phyloP scores from a whole-genome alignment of 2,329 filamentous ascomycete species.

The Lasiodiplodia gonubiensis region DNA sequence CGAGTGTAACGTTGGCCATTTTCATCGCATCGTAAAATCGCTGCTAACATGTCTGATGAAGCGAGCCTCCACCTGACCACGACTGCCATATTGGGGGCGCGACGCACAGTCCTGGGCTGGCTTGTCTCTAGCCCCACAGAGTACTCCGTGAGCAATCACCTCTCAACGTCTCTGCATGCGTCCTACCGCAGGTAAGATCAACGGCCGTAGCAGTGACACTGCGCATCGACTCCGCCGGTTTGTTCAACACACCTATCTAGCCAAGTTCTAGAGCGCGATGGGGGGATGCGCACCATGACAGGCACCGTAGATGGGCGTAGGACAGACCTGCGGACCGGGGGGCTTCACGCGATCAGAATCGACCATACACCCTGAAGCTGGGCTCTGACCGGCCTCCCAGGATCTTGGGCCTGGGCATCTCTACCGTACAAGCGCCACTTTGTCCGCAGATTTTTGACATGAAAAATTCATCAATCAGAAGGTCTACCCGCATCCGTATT shows the following conservation, averaged over 20 bases:
- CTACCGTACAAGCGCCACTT: conserved; percentile 13
- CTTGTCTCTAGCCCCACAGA: conserved; percentile 16
- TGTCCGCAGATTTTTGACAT: conserved; percentile 19
- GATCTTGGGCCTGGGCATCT: conserved; percentile 1
- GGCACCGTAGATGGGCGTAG: conserved; percentile 19
- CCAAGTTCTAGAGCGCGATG: conserved; percentile 13
- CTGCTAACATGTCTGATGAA: conserved; percentile 24
- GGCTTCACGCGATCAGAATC: conserved; percentile 11
- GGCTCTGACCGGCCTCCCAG: conserved; percentile 3
- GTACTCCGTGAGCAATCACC: conserved; percentile 22
- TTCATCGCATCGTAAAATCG: conserved; percentile 6
- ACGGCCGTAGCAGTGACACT: conserved; percentile 20
- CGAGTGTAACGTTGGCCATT: conserved; percentile 23
- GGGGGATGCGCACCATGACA: conserved; percentile 21
- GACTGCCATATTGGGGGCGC: conserved; percentile 8
- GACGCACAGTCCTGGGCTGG: conserved; percentile 7
- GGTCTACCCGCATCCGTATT: conserved; percentile 16
- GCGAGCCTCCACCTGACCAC: conserved; percentile 20
- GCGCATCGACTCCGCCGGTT: conserved; percentile 11
- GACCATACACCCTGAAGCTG: not conserved
- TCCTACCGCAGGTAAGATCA: conserved; percentile 19
- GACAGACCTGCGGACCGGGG: conserved; percentile 13
- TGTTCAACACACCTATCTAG: not conserved
- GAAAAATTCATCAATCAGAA: conserved; percentile 24
- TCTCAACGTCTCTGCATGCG: conserved; percentile 27